These are phyloP conservation scores for Pichia manshurica DNA, from an alignment of 805 yeast genomes.

Conservation along the genomic window DNA sequence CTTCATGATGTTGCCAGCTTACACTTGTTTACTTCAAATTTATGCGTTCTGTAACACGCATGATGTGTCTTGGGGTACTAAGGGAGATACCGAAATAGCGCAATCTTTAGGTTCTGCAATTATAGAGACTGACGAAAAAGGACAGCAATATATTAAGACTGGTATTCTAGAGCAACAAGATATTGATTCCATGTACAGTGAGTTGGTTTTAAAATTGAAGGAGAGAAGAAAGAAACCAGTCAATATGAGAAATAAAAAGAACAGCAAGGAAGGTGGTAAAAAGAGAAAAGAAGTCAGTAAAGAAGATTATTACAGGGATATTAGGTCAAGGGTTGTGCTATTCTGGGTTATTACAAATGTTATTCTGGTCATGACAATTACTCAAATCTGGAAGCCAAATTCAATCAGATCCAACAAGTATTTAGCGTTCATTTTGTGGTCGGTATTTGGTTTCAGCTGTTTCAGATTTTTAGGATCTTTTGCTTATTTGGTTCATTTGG, in stretches of 20 bases:
- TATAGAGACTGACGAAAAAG: constrained; percentile 71
- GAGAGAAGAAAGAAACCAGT: constrained; percentile 60
- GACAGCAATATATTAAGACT: constrained; percentile 76
- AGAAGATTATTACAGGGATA: constrained; percentile 90
- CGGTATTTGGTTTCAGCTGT: constrained; percentile 78
- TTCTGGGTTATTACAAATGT: constrained; percentile 86
- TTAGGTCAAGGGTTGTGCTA: constrained; percentile 92
- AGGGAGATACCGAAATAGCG: constrained; percentile 78
- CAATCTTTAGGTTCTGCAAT: constrained; percentile 75
- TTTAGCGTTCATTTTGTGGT: constrained; percentile 81
- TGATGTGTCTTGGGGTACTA: constrained; percentile 99
- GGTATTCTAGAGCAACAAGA: constrained; percentile 70
- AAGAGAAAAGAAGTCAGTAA: constrained; percentile 37
- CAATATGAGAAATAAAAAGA: constrained; percentile 38
- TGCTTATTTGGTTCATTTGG: constrained; percentile 50
- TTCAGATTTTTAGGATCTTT: constrained; percentile 81
- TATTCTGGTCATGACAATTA: constrained; percentile 77
- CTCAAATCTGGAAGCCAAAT: constrained; percentile 71
- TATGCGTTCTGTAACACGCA: constrained; percentile 97
- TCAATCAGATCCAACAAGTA: constrained; percentile 66
- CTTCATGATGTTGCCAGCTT: constrained; percentile 83
- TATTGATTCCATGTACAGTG: constrained; percentile 76
- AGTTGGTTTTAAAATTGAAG: constrained; percentile 64
- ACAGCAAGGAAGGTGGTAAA: constrained; percentile 32
- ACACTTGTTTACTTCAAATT: constrained; percentile 86